These are phyloP conservation scores for Aureobasidium mangrovei DNA, from an alignment of 2,329 filamentous ascomycete genomes.

Conservation along the genomic window DNA sequence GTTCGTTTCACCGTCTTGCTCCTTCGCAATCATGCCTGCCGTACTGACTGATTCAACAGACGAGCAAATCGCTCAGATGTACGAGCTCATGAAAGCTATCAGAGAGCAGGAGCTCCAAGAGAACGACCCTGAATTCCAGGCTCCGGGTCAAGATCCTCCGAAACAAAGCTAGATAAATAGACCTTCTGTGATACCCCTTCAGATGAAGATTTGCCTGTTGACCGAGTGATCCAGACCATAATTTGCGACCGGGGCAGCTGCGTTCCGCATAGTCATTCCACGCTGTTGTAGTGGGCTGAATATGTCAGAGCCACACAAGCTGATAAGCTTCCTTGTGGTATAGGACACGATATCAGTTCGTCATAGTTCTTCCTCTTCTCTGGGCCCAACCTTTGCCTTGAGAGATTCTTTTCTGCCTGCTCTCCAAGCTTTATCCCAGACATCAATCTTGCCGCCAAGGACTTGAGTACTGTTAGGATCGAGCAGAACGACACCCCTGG, in stretches of 20 bases:
- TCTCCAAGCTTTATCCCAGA: constrained; percentile 69
- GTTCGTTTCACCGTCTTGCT: constrained; percentile 42
- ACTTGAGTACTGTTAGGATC: constrained; percentile 59
- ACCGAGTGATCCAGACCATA: no score
- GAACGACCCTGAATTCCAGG: constrained; percentile 33
- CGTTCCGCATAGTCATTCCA: no score
- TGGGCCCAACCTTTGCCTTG: constrained; percentile 37
- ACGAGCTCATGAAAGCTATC: constrained; percentile 87
- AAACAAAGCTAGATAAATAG: not conserved
- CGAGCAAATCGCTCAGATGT: constrained; percentile 86
- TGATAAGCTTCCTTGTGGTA: no score
- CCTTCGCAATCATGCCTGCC: not conserved
- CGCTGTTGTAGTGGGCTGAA: no score
- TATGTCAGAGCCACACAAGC: no score
- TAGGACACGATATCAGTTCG: not conserved
- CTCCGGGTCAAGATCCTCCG: not conserved
- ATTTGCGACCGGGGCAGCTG: no score
- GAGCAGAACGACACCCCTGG: constrained; percentile 70
- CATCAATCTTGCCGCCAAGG: constrained; percentile 81
- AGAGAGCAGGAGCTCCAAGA: constrained; percentile 43
- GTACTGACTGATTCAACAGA: constrained; percentile 43
- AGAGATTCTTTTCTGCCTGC: constrained; percentile 61
- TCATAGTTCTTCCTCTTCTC: constrained; percentile 19
- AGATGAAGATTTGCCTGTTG: no score
- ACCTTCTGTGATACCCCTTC: constrained; percentile 3